Evolutionary conservation across 306 rosid genomes (phyloP).

Genomic region (Lotus japonicus): DNA sequence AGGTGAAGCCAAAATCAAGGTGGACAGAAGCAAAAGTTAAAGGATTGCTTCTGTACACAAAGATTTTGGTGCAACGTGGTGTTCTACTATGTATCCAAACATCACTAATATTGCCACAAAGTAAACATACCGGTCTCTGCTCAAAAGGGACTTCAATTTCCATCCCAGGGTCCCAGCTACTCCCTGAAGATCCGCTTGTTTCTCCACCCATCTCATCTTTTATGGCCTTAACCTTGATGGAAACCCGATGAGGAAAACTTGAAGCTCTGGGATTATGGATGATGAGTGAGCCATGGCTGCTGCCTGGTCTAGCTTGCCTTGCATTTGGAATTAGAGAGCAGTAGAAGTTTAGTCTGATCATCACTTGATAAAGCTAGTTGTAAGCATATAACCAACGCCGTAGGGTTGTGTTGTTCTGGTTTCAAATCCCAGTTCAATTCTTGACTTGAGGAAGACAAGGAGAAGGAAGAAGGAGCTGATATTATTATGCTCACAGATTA

Average conservation of each 20-base stretch:
- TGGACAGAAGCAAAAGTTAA: no score
- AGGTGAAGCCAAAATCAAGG: no score
- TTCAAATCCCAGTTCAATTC: constrained; percentile 16
- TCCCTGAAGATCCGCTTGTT: constrained; percentile 62
- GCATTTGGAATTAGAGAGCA: constrained; percentile 49
- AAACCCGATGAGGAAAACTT: constrained; percentile 27
- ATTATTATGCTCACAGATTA: constrained; percentile 4
- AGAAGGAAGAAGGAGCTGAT: neutral
- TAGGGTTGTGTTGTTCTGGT: neutral
- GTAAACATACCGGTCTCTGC: constrained; percentile 76
- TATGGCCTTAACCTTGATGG: constrained; percentile 55
- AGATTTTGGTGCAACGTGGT: no score
- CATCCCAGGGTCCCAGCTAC: constrained; percentile 82
- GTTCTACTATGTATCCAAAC: no score
- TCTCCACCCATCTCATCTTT: constrained; percentile 67
- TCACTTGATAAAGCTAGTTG: constrained; percentile 24
- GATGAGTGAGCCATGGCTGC: constrained; percentile 43
- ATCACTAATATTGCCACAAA: neutral
- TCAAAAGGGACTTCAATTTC: constrained; percentile 92
- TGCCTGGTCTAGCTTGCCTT: constrained; percentile 37
- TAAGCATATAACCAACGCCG: constrained; percentile 13
- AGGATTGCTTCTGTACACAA: no score
- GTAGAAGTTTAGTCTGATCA: constrained; percentile 63
- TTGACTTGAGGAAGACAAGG: neutral
- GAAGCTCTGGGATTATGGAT: constrained; percentile 35